phyloP scores from a whole-genome alignment of 2,329 filamentous ascomycete genomes.

The Phoma herbarum region DNA sequence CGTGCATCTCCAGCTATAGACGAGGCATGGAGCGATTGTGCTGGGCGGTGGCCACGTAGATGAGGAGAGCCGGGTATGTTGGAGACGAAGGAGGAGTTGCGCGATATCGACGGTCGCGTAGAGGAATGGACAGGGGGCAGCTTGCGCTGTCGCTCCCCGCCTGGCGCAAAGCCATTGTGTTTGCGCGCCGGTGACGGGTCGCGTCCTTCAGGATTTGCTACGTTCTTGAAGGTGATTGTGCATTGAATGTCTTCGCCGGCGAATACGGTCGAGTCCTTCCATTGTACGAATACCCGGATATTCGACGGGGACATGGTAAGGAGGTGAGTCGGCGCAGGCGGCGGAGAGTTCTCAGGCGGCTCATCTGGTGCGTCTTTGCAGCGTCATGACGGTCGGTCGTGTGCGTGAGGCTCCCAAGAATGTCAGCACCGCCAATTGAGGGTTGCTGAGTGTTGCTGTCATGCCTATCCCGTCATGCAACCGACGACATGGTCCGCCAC shows the following conservation, averaged over 20 bases:
- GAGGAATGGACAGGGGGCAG: conserved; percentile 50
- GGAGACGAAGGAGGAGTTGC: conserved; percentile 48
- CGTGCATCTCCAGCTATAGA: conserved; percentile 39
- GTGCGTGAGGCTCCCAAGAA: conserved; percentile 13
- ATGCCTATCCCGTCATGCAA: conserved; percentile 17
- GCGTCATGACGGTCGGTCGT: conserved; percentile 39
- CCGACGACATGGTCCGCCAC: conserved; percentile 23
- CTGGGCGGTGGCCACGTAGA: conserved; percentile 70
- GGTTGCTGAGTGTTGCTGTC: conserved; percentile 18
- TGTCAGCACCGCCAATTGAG: conserved; percentile 13
- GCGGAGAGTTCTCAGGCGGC: conserved; percentile 36
- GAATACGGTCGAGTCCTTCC: conserved; percentile 94
- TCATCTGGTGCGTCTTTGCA: conserved; percentile 43
- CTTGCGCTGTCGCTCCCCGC: conserved; percentile 51
- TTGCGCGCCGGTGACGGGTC: conserved; percentile 43
- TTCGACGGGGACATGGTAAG: conserved; percentile 61
- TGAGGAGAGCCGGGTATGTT: conserved; percentile 38
- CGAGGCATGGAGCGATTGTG: conserved; percentile 67
- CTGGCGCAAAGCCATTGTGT: conserved; percentile 48
- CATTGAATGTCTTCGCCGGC: conserved; percentile 96
- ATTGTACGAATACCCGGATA: conserved; percentile 94
- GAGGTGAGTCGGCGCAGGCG: conserved; percentile 38
- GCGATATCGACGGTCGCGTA: conserved; percentile 46
- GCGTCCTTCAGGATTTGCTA: conserved; percentile 61
- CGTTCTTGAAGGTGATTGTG: conserved; percentile 95